These are phyloP conservation scores for Mangifera indica DNA, from an alignment of 345 rosid species.

Conservation along the genomic window DNA sequence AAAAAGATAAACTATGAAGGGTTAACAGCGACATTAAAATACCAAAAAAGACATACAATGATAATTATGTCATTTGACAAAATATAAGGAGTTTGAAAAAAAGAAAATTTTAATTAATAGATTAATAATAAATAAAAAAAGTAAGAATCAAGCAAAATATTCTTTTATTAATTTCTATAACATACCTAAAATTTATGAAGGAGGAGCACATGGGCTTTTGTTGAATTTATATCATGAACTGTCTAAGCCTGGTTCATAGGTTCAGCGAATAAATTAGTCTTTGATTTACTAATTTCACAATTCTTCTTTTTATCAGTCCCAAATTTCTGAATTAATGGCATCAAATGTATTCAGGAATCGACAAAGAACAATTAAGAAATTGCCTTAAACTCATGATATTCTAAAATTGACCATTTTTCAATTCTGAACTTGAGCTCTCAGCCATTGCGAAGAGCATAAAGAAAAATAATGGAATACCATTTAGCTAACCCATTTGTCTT, in stretches of 20 bases:
- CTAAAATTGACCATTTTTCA: not conserved
- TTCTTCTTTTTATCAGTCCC: not conserved
- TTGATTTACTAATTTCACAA: not conserved
- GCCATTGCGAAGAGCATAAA: slow-evolving; percentile 3
- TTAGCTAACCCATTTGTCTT: slow-evolving; percentile 6
- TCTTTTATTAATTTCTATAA: too few species aligned
- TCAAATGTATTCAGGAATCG: not conserved
- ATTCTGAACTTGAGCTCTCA: not conserved
- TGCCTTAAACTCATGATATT: too few species aligned
- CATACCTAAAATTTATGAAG: too few species aligned
- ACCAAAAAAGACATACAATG: too few species aligned
- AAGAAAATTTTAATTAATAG: too few species aligned
- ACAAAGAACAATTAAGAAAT: not conserved
- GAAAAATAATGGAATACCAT: not conserved
- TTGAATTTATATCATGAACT: not conserved
- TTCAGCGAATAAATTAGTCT: not conserved
- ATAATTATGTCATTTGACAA: too few species aligned
- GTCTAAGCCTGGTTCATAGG: not conserved
- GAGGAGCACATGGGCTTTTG: slow-evolving; percentile 17
- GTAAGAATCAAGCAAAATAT: not conserved
- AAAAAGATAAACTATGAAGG: too few species aligned
- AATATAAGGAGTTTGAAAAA: too few species aligned
- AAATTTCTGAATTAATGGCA: not conserved
- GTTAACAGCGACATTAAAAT: too few species aligned
- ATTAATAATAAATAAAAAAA: too few species aligned